Conservation (phyloP, 1,284 basidiomycete species). For the Fomitopsis schrenkii region DNA sequence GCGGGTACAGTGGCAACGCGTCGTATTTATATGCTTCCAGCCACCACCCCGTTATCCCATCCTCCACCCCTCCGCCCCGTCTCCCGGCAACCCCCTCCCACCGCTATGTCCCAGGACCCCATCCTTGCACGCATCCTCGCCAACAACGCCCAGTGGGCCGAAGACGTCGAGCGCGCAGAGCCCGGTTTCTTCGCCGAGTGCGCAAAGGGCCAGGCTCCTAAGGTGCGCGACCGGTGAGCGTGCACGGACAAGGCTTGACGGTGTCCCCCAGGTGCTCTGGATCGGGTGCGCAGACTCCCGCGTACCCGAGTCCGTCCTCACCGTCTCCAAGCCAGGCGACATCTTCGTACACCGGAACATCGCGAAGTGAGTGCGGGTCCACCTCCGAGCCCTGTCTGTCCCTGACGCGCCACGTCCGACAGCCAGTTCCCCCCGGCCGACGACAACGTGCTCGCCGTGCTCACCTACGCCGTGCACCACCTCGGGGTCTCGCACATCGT, state of each 20-base stretch:
- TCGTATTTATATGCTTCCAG: not conserved
- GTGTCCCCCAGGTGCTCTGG: conserved; percentile 54
- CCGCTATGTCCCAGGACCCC: conserved; percentile 21
- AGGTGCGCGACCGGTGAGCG: conserved; percentile 35
- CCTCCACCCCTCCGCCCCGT: not conserved
- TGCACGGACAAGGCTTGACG: not conserved
- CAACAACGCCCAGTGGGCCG: conserved; percentile 61
- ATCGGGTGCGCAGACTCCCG: conserved; percentile 72
- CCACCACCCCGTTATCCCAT: not conserved
- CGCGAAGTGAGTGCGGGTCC: conserved; percentile 46
- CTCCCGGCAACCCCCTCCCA: not conserved
- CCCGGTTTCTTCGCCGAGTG: conserved; percentile 60
- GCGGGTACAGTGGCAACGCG: not conserved
- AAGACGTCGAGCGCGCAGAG: conserved; percentile 48
- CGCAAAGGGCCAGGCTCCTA: conserved; percentile 68
- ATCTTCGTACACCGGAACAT: conserved; percentile 70
- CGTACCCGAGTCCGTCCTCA: conserved; percentile 55
- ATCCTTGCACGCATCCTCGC: conserved; percentile 43
- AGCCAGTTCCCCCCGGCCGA: conserved; percentile 83
- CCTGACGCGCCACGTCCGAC: conserved; percentile 5
- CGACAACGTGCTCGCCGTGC: conserved; percentile 72
- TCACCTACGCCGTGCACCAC: conserved; percentile 77
- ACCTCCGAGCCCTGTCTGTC: not conserved
- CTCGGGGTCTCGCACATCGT: conserved; percentile 84
- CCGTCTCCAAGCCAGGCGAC: conserved; percentile 56